phyloP scores from a whole-genome alignment of 768 basidiomycete genomes.

The Hericium alpestre region DNA sequence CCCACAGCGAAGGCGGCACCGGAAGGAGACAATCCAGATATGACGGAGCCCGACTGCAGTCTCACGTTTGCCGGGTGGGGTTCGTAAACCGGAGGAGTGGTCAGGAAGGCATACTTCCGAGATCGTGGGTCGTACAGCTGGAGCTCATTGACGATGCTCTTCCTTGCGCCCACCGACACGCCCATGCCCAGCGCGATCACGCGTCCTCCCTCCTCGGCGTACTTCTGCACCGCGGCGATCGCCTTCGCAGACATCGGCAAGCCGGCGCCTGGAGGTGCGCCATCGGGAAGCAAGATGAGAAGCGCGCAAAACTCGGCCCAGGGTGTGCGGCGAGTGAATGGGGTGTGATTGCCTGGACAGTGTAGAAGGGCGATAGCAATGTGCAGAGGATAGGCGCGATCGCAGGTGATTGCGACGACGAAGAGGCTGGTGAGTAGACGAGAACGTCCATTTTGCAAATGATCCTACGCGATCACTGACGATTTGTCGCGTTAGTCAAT shows the following conservation, averaged over 20 bases:
- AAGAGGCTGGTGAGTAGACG: constrained; percentile 43
- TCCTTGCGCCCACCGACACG: constrained; percentile 4
- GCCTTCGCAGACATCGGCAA: constrained; percentile 25
- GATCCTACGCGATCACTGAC: no score
- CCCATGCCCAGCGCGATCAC: constrained; percentile 58
- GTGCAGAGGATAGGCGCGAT: constrained; percentile 30
- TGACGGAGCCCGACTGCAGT: neutral
- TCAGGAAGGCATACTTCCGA: constrained; percentile 8
- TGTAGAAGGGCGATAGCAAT: constrained; percentile 63
- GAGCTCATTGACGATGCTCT: constrained; percentile 23
- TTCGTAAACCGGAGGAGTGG: neutral
- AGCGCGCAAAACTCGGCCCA: constrained; percentile 72
- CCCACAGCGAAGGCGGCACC: neutral
- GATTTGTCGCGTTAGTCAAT: no score
- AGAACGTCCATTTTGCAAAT: constrained; percentile 57
- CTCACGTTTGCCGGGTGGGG: neutral
- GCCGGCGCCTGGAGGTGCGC: constrained; percentile 29
- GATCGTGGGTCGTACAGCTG: constrained; percentile 28
- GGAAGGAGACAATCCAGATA: neutral
- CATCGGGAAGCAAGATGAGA: constrained; percentile 60
- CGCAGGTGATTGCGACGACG: constrained; percentile 1
- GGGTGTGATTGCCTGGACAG: constrained; percentile 59
- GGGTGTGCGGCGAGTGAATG: constrained; percentile 48
- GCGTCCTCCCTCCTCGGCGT: constrained; percentile 58
- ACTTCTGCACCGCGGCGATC: constrained; percentile 41